These are phyloP conservation scores for Marasmius fiardii DNA, from an alignment of 1,284 basidiomycete genomes.

Conservation along the genomic window DNA sequence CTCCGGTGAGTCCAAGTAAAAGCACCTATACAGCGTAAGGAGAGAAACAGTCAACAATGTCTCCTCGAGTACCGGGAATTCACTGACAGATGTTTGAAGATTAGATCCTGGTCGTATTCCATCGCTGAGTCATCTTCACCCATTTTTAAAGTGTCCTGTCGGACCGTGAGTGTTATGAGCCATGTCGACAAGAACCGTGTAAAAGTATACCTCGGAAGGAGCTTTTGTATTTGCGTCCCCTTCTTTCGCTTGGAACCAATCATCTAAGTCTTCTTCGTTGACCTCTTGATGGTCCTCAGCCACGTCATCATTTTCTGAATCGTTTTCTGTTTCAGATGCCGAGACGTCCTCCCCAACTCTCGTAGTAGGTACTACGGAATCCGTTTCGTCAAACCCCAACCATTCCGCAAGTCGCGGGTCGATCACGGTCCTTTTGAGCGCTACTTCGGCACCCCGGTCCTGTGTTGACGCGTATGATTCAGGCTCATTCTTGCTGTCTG, in stretches of 20 bases:
- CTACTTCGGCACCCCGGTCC: neutral
- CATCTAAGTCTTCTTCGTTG: slow-evolving; percentile 40
- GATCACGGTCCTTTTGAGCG: slow-evolving; percentile 19
- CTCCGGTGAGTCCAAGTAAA: slow-evolving; percentile 81
- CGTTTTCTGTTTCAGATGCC: slow-evolving; percentile 61
- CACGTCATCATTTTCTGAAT: slow-evolving; percentile 65
- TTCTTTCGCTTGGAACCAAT: slow-evolving; percentile 36
- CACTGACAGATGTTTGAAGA: slow-evolving; percentile 78
- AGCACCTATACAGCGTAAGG: slow-evolving; percentile 50
- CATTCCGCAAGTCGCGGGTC: slow-evolving; percentile 58
- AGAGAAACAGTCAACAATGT: neutral
- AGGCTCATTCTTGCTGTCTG: slow-evolving; percentile 18
- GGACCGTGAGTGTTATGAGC: neutral
- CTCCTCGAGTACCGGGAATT: neutral
- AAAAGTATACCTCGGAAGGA: neutral
- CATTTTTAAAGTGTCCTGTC: slow-evolving; percentile 47
- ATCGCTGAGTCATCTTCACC: slow-evolving; percentile 62
- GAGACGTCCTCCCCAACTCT: slow-evolving; percentile 26
- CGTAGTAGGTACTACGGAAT: neutral
- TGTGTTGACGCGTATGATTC: neutral
- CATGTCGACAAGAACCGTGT: slow-evolving; percentile 12
- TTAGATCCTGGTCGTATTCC: slow-evolving; percentile 72
- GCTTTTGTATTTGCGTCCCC: slow-evolving; percentile 8
- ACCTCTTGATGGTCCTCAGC: slow-evolving; percentile 28
- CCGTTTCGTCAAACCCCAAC: slow-evolving; percentile 46